Evolutionary conservation across 305 asterid genomes (phyloP), one percentile per base, ranked within the genome.

Genomic region (Solanum hybrid): DNA sequence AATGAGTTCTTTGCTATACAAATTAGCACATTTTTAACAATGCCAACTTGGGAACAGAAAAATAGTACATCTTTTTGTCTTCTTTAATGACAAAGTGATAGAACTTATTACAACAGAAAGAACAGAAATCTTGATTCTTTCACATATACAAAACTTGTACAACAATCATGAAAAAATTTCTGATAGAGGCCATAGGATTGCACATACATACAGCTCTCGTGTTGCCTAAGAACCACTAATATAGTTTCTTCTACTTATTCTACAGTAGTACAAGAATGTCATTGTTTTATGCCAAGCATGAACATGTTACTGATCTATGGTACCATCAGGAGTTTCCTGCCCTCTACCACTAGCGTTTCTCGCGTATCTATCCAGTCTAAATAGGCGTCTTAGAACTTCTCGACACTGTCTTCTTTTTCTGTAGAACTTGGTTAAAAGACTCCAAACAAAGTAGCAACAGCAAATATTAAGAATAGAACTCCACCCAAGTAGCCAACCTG

Each of bases 401-500:
- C 20, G 26, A 51, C 79, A 10, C 6, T 0, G 57, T 33, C 65
- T 2, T 72, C 77, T 73, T 76, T 45, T 33, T 65, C 36, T 24
- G 39, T 32, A 36, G 31, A 5, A 41, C 91, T 76, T 86, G 88
- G 32, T 88, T 86, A 95, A 90, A 95, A 95, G 87, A 93, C 95
- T 88, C 97, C 97, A 11, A 94, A 93, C 91, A 95, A 93, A 10
- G 97, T 95, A 82, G 98, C 96, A 68, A 92, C 88, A 10, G 96
- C 96, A 79, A 95, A 95, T 82, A 94, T 89, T 70, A 94, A 87
- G 91, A 95, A 95, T 37, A 95, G 79, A 45, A 92, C 92, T 90
- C 97, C 98, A 51, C 98, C 96, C 17, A 93, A 27, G 93, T 92
- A 95, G 79, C 98, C 98, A 81, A 95, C 96, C 98, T 95, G 95